Conservation (phyloP, 371 early-diverging fungal genomes). For the Parasitella parasitica region DNA sequence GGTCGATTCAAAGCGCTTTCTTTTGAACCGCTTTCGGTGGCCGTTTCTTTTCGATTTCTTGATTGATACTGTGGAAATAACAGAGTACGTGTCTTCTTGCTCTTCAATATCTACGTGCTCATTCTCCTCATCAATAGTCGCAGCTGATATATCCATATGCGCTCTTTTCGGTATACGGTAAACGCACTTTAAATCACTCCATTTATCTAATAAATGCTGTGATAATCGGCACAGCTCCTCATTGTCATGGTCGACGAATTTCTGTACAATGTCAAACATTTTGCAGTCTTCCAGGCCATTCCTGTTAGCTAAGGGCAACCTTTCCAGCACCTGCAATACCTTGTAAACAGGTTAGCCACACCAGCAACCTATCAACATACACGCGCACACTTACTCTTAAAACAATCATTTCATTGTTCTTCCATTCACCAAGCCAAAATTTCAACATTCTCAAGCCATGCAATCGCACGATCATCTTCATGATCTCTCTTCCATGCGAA, state of each 20-base stretch:
- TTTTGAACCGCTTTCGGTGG: not conserved
- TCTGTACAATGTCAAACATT: slow-evolving; percentile 51
- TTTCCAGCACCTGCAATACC: slow-evolving; percentile 47
- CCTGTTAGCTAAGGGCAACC: slow-evolving; percentile 61
- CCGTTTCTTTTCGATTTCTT: not conserved
- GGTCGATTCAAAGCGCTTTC: slow-evolving; percentile 13
- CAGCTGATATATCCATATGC: not conserved
- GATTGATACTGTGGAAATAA: not conserved
- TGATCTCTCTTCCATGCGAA: slow-evolving; percentile 28
- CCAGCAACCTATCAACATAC: too few relatives aligned
- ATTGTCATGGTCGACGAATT: slow-evolving; percentile 42
- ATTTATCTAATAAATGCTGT: slow-evolving; percentile 39
- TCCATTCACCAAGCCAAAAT: slow-evolving; percentile 48
- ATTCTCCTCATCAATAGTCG: not conserved
- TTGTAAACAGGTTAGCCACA: not conserved
- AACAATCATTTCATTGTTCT: slow-evolving; percentile 35
- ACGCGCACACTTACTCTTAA: slow-evolving; percentile 19
- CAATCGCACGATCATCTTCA: slow-evolving; percentile 29
- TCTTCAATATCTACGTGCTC: not conserved
- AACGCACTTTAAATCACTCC: slow-evolving; percentile 51
- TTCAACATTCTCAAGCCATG: slow-evolving; percentile 42
- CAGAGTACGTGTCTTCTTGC: not conserved
- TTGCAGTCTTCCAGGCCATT: slow-evolving; percentile 69
- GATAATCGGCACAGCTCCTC: slow-evolving; percentile 40
- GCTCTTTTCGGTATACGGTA: slow-evolving; percentile 58